Evolutionary conservation across 352 stramenopile genomes (phyloP).

Genomic region (Phytopythium kandeliae): DNA sequence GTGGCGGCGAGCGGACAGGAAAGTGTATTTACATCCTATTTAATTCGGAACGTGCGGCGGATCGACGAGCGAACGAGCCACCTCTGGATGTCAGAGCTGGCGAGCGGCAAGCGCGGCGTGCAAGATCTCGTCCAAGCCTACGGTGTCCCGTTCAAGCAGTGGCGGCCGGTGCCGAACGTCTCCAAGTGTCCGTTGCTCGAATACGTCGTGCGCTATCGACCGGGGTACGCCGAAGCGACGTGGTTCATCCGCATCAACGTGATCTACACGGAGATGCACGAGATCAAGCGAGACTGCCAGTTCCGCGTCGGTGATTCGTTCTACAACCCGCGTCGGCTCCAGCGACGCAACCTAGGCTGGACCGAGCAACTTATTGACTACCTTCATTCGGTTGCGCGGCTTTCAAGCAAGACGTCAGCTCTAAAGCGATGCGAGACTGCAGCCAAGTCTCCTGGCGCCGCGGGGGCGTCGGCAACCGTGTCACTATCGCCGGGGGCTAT

Average conservation of each 20-base stretch:
- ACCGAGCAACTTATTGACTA: constrained; percentile 78
- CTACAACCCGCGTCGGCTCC: constrained; percentile 64
- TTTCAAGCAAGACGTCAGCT: constrained; percentile 14
- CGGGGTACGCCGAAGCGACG: constrained; percentile 62
- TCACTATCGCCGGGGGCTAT: not conserved
- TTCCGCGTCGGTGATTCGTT: constrained; percentile 75
- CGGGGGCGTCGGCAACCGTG: not conserved
- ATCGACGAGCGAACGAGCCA: constrained; percentile 78
- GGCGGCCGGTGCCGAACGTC: constrained; percentile 61
- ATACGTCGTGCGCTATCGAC: constrained; percentile 67
- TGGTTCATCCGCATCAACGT: constrained; percentile 86
- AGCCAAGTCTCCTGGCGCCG: not conserved
- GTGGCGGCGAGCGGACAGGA: constrained; percentile 24
- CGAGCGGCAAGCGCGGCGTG: constrained; percentile 50
- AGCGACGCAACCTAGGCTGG: constrained; percentile 70
- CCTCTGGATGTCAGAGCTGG: constrained; percentile 75
- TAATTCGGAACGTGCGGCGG: constrained; percentile 76
- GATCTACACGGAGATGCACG: constrained; percentile 83
- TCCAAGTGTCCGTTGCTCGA: constrained; percentile 80
- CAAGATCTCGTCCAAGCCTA: constrained; percentile 70
- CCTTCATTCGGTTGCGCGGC: constrained; percentile 56
- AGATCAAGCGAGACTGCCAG: constrained; percentile 64
- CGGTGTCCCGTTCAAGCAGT: constrained; percentile 82
- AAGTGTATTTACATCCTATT: constrained; percentile 65
- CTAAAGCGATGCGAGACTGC: constrained; percentile 4